Evolutionary conservation across 805 yeast genomes (phyloP).

Genomic region (Saturnispora ahearnii): DNA sequence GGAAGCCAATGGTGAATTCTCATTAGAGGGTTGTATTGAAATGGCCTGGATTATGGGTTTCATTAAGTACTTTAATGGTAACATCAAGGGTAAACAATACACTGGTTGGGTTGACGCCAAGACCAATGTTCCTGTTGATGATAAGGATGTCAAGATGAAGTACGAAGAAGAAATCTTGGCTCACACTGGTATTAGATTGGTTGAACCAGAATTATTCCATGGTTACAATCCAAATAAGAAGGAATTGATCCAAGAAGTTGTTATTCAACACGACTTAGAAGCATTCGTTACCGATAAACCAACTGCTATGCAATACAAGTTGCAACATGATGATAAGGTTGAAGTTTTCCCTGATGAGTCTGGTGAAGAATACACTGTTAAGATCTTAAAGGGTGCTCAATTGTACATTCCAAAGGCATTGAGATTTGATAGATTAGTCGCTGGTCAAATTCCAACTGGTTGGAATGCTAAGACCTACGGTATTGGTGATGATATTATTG

Average conservation of each 20-base stretch:
- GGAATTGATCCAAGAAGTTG: slow-evolving; percentile 89
- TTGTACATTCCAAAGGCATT: slow-evolving; percentile 84
- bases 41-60: slow-evolving; percentile 99
- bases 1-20: slow-evolving; percentile 92
- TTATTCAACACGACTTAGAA: slow-evolving; percentile 92
- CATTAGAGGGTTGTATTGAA: slow-evolving; percentile 95
- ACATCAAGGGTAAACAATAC: slow-evolving; percentile 80
- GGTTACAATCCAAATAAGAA: slow-evolving; percentile 95
- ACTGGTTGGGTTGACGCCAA: slow-evolving; percentile 97
- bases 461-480: slow-evolving; percentile 96
- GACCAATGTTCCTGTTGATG: slow-evolving; percentile 88
- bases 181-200: slow-evolving; percentile 93
- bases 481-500: slow-evolving; percentile 83
- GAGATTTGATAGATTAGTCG: slow-evolving; percentile 62
- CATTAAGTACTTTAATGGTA: slow-evolving; percentile 91
- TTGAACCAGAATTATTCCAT: slow-evolving; percentile 89
- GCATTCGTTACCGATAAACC: slow-evolving; percentile 93
- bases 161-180: slow-evolving; percentile 84
- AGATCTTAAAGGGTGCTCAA: slow-evolving; percentile 85
- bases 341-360: slow-evolving; percentile 76
- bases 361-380: slow-evolving; percentile 87
- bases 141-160: slow-evolving; percentile 83
- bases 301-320: slow-evolving; percentile 90
- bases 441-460: slow-evolving; percentile 97
- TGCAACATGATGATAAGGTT: slow-evolving; percentile 88